Percentiles rank a stretch among this genome's conserved stretches.
Evolutionary conservation across 495 filamentous ascomycete species (phyloP).

Genomic region (Antarctomyces pellizariae): DNA sequence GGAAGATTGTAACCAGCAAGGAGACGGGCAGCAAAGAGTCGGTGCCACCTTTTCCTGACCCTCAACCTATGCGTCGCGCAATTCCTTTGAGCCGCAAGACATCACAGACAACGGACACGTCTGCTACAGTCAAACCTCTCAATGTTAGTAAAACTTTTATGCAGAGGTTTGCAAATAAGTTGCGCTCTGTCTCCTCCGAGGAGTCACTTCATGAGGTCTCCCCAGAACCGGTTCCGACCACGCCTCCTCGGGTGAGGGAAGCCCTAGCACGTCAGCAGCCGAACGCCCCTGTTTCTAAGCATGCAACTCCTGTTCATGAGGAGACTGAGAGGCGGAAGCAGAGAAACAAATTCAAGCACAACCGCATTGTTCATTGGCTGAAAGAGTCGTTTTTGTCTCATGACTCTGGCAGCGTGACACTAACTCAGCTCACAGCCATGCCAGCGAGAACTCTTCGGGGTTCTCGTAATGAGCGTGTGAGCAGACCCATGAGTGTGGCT

Average conservation of each 20-base stretch:
- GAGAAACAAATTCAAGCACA: constrained; percentile 2
- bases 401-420: constrained; percentile 6
- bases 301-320: constrained; percentile 1
- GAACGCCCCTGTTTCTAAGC: not conserved
- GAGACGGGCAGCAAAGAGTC: too few relatives aligned
- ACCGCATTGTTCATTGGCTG: constrained; percentile 10
- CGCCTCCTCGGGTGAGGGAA: not conserved
- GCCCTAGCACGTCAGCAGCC: not conserved
- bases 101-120: too few relatives aligned
- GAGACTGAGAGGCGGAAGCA: too few relatives aligned
- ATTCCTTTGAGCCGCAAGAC: too few relatives aligned
- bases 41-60: too few relatives aligned
- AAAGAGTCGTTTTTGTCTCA: constrained; percentile 5
- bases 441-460: constrained; percentile 4
- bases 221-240: not conserved
- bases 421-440: constrained; percentile 8
- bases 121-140: too few relatives aligned
- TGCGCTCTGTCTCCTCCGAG: constrained; percentile 6
- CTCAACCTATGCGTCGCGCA: too few relatives aligned
- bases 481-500: not conserved
- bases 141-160: too few relatives aligned
- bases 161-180: too few relatives aligned
- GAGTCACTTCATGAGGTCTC: constrained; percentile 2
- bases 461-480: constrained; percentile 1
- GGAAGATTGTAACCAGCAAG: too few relatives aligned